Evolutionary conservation across 768 basidiomycete genomes (phyloP).

Genomic region (Phlebiopsis flavidoalba): DNA sequence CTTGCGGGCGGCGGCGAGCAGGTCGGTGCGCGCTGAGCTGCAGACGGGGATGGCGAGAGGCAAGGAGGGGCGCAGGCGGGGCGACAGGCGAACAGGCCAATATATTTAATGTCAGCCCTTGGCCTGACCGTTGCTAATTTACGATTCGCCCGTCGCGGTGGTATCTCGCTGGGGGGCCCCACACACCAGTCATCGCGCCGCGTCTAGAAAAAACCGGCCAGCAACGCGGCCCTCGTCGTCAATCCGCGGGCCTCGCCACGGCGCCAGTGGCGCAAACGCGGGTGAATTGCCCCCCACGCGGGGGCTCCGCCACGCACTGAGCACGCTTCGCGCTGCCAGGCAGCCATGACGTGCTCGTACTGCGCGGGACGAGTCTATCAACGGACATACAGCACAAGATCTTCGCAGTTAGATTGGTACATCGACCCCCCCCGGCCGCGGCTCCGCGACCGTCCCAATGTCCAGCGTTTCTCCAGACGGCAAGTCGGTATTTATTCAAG

Average conservation of each 20-base stretch:
- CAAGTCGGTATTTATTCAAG: too few relatives aligned
- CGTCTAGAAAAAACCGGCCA: not conserved
- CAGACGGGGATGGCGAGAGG: not conserved
- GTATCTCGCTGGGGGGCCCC: not conserved
- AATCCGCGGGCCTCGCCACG: not conserved
- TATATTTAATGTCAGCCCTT: conserved; percentile 5
- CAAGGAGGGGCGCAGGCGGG: not conserved
- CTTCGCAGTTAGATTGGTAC: not conserved
- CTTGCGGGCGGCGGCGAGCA: not conserved
- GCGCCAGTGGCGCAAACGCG: not conserved
- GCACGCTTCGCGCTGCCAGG: not conserved
- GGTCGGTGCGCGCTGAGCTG: not conserved
- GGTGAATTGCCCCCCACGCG: not conserved
- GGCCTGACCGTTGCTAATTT: conserved; percentile 1
- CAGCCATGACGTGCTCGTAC: not conserved
- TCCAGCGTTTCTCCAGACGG: too few relatives aligned
- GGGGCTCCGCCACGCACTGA: not conserved
- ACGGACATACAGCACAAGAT: not conserved
- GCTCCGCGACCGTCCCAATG: too few relatives aligned
- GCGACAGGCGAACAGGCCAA: not conserved
- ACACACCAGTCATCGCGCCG: not conserved
- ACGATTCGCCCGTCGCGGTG: not conserved
- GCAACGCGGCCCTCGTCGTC: not conserved
- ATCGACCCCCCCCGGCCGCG: too few relatives aligned
- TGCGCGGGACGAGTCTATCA: not conserved